A percentile compares a stretch with the other conserved stretches of the same genome.
phyloP scores from a whole-genome alignment of 441 rosid species.

The Croton laevigatus region DNA sequence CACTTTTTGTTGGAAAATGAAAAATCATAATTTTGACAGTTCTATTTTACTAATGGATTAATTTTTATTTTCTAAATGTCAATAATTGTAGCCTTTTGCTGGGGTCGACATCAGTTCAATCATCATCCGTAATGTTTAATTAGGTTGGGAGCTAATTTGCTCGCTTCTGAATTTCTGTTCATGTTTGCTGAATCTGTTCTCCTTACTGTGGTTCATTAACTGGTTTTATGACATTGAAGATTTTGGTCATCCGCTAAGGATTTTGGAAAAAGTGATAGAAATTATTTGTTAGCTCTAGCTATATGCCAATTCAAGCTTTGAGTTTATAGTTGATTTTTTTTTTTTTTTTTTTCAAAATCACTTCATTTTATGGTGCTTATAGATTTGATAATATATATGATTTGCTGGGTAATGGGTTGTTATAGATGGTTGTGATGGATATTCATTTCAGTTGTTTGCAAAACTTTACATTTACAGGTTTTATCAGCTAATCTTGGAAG shows the following conservation, averaged over 20 bases:
- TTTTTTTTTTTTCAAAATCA: background rate
- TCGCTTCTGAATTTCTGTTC: background rate
- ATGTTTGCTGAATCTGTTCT: background rate
- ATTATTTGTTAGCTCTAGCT: too few relatives aligned
- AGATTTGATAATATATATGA: background rate
- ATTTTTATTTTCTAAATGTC: background rate
- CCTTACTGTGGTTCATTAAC: background rate
- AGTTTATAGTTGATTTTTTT: background rate
- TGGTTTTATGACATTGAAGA: background rate
- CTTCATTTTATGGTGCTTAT: background rate
- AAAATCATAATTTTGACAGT: background rate
- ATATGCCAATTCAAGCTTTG: background rate
- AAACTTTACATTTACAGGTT: constrained; percentile 40
- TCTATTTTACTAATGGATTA: background rate
- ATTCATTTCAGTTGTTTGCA: background rate
- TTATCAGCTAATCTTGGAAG: constrained; percentile 78
- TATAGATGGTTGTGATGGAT: background rate
- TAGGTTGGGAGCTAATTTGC: background rate
- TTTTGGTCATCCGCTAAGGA: background rate
- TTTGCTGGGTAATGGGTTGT: background rate
- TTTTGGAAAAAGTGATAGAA: background rate
- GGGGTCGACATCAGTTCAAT: background rate
- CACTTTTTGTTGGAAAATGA: background rate
- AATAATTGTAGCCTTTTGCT: background rate
- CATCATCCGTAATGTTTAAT: background rate